These are phyloP conservation scores for Rhododendron simsii DNA, from an alignment of 148 eudicot species.

Conservation along the genomic window DNA sequence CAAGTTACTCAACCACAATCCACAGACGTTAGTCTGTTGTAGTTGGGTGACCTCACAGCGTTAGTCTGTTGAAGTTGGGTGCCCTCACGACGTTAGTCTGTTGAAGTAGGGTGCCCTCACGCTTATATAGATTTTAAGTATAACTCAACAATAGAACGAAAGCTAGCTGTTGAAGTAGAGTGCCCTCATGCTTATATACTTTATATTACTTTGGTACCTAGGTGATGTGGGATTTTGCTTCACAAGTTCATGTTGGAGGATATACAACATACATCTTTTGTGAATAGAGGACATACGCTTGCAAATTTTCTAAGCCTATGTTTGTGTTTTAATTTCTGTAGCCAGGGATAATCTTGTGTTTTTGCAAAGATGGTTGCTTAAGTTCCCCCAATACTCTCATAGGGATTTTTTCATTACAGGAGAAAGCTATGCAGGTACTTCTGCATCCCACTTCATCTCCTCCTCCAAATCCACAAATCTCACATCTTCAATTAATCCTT, in stretches of 20 bases:
- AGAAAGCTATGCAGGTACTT: conserved; percentile 96
- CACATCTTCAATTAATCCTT: not conserved
- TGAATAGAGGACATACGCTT: not conserved
- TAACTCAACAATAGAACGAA: not conserved
- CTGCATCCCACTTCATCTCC: not conserved
- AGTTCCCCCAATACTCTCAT: conserved; percentile 71
- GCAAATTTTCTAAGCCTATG: not conserved
- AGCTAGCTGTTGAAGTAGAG: not conserved
- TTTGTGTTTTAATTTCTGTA: conserved; percentile 24
- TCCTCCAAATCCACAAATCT: not conserved
- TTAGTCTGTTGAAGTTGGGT: too few species aligned
- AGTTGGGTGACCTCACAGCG: not conserved
- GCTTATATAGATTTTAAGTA: not conserved
- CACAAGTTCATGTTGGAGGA: not conserved
- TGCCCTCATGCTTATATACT: not conserved
- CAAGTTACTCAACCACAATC: too few species aligned
- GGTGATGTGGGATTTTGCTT: not conserved
- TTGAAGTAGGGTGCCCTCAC: not conserved
- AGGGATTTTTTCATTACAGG: conserved; percentile 83
- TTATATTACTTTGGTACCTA: not conserved
- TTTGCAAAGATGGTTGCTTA: conserved; percentile 77
- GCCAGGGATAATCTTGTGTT: conserved; percentile 90
- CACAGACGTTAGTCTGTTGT: too few species aligned
- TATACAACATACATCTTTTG: not conserved
- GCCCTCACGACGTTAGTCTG: too few species aligned